These are phyloP conservation scores for Choanephora cucurbitarum DNA, from an alignment of 371 early-diverging fungal genomes.

Conservation along the genomic window DNA sequence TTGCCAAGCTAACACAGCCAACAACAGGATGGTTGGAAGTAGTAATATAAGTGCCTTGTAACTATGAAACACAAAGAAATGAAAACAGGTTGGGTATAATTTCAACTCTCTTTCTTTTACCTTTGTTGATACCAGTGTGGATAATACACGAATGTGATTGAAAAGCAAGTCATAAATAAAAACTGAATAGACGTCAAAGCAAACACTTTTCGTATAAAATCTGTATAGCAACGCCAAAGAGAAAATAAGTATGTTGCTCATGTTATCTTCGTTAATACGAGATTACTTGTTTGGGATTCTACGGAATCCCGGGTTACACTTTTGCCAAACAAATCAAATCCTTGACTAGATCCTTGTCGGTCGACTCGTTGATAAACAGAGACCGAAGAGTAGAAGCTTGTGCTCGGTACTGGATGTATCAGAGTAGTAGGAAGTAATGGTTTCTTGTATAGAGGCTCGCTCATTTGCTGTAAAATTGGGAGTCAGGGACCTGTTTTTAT, in stretches of 20 bases:
- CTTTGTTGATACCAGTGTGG: slow-evolving; percentile 20
- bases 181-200: slow-evolving; percentile 10
- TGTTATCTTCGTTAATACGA: background rate
- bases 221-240: slow-evolving; percentile 3
- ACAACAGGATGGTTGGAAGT: slow-evolving; percentile 26
- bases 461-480: slow-evolving; percentile 2
- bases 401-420: slow-evolving; percentile 4
- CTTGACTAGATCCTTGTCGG: slow-evolving; percentile 37
- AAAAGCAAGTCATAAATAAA: background rate
- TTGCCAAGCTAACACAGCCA: slow-evolving; percentile 32
- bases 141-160: slow-evolving; percentile 3
- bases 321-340: slow-evolving; percentile 43
- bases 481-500: background rate
- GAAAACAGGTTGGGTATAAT: background rate
- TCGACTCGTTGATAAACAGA: slow-evolving; percentile 24
- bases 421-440: slow-evolving; percentile 9
- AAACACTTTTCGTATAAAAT: slow-evolving; percentile 23
- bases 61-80: slow-evolving; percentile 14
- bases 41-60: slow-evolving; percentile 43
- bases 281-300: slow-evolving; percentile 40
- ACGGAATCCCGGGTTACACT: slow-evolving; percentile 33
- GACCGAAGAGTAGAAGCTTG: slow-evolving; percentile 12
- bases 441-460: background rate
- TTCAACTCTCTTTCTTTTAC: slow-evolving; percentile 10
- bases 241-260: background rate